Percentiles rank a stretch among this genome's conserved stretches.
phyloP scores from a whole-genome alignment of 108 stramenopile genomes.

The Epithemia pelagica region DNA sequence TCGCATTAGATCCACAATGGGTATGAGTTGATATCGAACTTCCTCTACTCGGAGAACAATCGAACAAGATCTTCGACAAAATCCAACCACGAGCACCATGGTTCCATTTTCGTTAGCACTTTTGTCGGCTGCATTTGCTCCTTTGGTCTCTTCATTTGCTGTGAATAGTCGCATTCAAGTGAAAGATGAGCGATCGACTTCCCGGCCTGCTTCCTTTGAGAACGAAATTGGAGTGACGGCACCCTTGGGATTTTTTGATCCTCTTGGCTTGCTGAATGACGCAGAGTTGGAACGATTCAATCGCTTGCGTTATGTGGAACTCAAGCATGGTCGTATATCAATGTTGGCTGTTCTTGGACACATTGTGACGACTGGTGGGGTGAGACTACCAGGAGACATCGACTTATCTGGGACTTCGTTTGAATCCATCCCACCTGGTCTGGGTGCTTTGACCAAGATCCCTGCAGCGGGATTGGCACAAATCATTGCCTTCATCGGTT shows the following conservation, averaged over 20 bases:
- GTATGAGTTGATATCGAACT: no score
- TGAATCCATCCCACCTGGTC: conserved; percentile 50
- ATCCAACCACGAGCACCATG: no score
- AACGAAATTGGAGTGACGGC: conserved; percentile 78
- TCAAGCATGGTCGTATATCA: conserved; percentile 44
- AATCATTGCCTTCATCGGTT: conserved; percentile 29
- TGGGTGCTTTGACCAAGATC: conserved; percentile 40
- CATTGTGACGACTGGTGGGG: conserved; percentile 38
- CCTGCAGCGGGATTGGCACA: conserved; percentile 35
- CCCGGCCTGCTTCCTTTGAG: conserved; percentile 74
- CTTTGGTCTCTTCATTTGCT: no score
- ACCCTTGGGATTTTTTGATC: conserved; percentile 87
- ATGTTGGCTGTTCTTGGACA: conserved; percentile 56
- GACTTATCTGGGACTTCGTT: conserved; percentile 36
- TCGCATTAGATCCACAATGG: no score
- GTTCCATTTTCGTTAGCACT: no score
- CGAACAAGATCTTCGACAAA: no score
- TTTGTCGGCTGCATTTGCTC: no score
- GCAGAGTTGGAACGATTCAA: conserved; percentile 54
- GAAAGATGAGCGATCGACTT: no score
- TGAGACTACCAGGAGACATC: conserved; percentile 72
- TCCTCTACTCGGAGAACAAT: no score
- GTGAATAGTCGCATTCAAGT: no score
- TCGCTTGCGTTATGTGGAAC: conserved; percentile 61
- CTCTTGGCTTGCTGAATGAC: conserved; percentile 52